Evolutionary conservation across 164 flowering plant species (phyloP), one percentile per base, ranked within the genome.

Genomic region (Vitis labrusca): DNA sequence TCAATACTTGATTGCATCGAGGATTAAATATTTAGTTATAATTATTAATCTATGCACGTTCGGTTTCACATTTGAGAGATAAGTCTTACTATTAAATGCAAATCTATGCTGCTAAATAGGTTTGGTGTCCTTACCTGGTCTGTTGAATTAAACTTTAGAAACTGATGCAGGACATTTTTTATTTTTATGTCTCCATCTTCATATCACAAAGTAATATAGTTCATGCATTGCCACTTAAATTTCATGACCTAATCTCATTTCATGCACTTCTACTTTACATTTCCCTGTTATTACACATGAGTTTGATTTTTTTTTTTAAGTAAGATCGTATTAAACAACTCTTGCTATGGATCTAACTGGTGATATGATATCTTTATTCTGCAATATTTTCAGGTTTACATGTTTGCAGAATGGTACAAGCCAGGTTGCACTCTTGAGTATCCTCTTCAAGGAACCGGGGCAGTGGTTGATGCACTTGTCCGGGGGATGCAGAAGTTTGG

Each of bases 401-500:
- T 94, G 99, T 91, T 94, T 82, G 93, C 96, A 8, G 98, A 95
- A 83, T 95, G 99, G 98, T 95, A 92, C 70, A 95, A 92, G 79
- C 97, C 98, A 10, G 97, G 96, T 57, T 89, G 90, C 77, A 69
- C 77, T 64, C 88, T 95, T 59, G 97, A 92, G 75, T 92, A 95
- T 76, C 99, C 99, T 68, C 85, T 90, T 74, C 84, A 88, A 73
- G 99, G 99, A 37, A 89, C 84, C 73, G 99, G 93, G 11, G 96
- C 89, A 51, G 69, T 92, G 59, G 84, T 91, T 52, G 88, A 91
- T 80, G 98, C 98, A 56, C 97, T 95, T 67, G 91, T 92, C 16
- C 80, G 92, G 55, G 99, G 99, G 60, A 27, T 95, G 77, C 77
- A 85, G 69, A 95, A 92, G 73, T 90, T 89, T 79, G 90, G 93